Evolutionary conservation across 2,329 filamentous ascomycete species (phyloP).

Genomic region (Colletotrichum sp.): DNA sequence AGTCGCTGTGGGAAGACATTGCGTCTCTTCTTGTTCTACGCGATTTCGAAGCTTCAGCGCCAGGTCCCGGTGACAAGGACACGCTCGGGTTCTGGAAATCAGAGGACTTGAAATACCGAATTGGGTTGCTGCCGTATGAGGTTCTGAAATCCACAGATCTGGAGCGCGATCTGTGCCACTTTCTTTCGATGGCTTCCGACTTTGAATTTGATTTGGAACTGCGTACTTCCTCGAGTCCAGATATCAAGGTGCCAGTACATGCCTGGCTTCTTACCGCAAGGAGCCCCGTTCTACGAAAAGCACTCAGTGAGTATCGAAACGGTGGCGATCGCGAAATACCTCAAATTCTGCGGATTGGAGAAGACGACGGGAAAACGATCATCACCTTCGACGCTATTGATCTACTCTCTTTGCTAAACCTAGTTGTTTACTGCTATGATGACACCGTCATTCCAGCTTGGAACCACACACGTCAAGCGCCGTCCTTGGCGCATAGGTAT

Average conservation of each 20-base stretch:
- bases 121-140: conserved; percentile 54
- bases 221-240: conserved; percentile 65
- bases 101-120: conserved; percentile 54
- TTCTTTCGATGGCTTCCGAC: conserved; percentile 47
- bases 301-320: conserved; percentile 62
- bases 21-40: conserved; percentile 71
- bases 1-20: conserved; percentile 76
- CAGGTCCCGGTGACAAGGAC: conserved; percentile 38
- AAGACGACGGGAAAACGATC: conserved; percentile 54
- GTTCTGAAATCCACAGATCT: conserved; percentile 69
- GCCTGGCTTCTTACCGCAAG: conserved; percentile 79
- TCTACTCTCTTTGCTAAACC: conserved; percentile 77
- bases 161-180: conserved; percentile 62
- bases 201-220: conserved; percentile 50
- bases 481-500: conserved; percentile 72
- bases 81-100: conserved; percentile 46
- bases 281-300: conserved; percentile 70
- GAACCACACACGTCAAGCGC: conserved; percentile 75
- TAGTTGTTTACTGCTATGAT: conserved; percentile 81
- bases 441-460: conserved; percentile 85
- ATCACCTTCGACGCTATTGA: conserved; percentile 75
- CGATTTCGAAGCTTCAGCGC: conserved; percentile 56
- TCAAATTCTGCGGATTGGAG: conserved; percentile 64
- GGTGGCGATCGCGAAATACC: conserved; percentile 59
- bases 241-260: conserved; percentile 79